Conservation (phyloP, 768 basidiomycete genomes). For the Tulasnella calospora region DNA sequence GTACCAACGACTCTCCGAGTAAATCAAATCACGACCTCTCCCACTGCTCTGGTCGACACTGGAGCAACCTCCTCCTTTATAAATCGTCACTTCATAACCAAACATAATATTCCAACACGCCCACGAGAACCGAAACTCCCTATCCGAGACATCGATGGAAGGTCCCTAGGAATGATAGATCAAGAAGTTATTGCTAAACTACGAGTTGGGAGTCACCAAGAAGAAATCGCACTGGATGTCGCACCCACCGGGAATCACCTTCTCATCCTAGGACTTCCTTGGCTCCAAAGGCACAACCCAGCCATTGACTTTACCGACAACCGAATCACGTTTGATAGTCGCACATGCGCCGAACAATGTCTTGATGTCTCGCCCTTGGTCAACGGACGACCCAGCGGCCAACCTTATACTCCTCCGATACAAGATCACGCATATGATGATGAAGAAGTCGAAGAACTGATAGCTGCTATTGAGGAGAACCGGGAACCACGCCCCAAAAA, state of each 20-base stretch:
- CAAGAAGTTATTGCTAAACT: background rate
- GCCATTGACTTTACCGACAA: background rate
- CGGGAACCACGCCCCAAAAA: background rate
- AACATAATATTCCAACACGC: background rate
- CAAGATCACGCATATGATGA: background rate
- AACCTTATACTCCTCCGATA: background rate
- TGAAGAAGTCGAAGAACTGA: background rate
- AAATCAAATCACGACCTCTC: background rate
- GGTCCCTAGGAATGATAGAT: background rate
- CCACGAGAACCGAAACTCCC: background rate
- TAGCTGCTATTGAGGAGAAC: background rate
- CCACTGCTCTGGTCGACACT: background rate
- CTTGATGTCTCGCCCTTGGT: background rate
- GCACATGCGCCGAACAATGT: background rate
- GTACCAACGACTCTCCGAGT: background rate
- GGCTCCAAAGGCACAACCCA: background rate
- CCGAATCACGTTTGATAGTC: background rate
- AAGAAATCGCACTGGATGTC: conserved; percentile 6
- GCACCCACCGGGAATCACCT: background rate
- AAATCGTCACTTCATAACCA: background rate
- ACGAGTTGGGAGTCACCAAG: background rate
- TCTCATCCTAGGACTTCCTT: background rate
- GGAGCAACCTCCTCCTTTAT: background rate
- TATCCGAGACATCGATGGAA: background rate
- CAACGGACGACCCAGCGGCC: background rate